Base-by-base conservation (phyloP, 2,329 filamentous ascomycete genomes). In the Aspergillus oerlinghausenensis region DNA sequence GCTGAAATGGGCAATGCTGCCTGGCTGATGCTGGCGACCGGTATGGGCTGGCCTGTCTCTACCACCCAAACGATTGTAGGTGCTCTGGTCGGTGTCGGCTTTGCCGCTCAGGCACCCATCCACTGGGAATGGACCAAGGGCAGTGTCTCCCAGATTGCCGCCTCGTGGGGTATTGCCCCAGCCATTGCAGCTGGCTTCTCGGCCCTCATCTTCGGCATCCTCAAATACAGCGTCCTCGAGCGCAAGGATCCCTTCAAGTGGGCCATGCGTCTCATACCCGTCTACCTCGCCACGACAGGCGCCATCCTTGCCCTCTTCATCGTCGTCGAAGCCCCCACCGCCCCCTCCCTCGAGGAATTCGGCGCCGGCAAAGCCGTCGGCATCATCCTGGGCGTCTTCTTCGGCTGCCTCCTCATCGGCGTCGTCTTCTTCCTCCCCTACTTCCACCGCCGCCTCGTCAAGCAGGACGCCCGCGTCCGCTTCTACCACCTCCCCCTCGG, bases 231-330 rank as follows among this genome's bases (percentile, higher is more conserved):
- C 7, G 79, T 83, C 2, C 79, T 81, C 35, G 74, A 80, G 61
- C 78, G 80, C 55, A 64, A 68, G 21, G 78, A 82, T 54, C 73
- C 80, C 0, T 75, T 82, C 57, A 77, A 78, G 53, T 79, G 77
- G 73, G 79, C 75, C 2, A 74, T 83, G 67, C 75, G 73, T 50
- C 68, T 79, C 38, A 77, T 79, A 35, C 78, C 80, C 3, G 69
- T 77, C 65, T 83, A 80, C 65, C 76, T 82, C 52, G 74, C 79
- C 50, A 61, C 77, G 50, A 81, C 80, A 0, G 78, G 73, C 47
- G 78, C 73, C n/a, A 59, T 82, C 51, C 76, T 81, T 47, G 78
- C 80, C 4, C 73, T 89, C 67, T 82, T 88, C 58, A 82, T 89
- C 55, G 78, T 88, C 49, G 71, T 81, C 57, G 65, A 68, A 56